These are phyloP conservation scores for Colletotrichum endophyticum DNA, from an alignment of 2,329 filamentous ascomycete genomes.

Conservation along the genomic window DNA sequence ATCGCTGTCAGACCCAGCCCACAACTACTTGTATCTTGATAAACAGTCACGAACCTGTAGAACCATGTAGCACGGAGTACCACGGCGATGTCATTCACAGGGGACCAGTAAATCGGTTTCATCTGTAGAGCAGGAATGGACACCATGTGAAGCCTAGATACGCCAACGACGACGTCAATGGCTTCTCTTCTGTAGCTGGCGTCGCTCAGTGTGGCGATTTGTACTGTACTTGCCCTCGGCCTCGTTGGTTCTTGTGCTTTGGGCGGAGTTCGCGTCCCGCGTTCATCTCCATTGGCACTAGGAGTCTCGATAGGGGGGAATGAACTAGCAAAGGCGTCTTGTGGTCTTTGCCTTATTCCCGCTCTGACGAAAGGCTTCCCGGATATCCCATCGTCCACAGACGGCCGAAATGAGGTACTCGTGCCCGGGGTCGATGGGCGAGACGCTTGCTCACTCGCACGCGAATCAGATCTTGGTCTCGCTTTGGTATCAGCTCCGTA, in stretches of 20 bases:
- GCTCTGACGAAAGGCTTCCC: slow-evolving; percentile 58
- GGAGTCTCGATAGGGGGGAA: slow-evolving; percentile 20
- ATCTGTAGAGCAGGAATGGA: slow-evolving; percentile 82
- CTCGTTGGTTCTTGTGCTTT: neutral
- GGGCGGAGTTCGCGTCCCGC: neutral
- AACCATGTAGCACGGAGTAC: slow-evolving; percentile 95
- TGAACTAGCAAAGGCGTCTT: neutral
- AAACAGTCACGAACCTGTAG: slow-evolving; percentile 64
- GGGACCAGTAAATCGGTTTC: slow-evolving; percentile 98
- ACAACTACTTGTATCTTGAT: neutral
- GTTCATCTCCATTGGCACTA: neutral
- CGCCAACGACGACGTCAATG: slow-evolving; percentile 78
- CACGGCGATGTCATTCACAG: slow-evolving; percentile 84
- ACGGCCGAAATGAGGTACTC: neutral
- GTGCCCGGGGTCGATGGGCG: slow-evolving; percentile 5
- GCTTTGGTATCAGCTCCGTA: neutral
- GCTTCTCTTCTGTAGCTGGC: slow-evolving; percentile 24
- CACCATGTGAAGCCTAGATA: slow-evolving; percentile 90
- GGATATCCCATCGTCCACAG: slow-evolving; percentile 55
- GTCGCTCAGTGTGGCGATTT: neutral
- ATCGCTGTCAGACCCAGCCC: neutral
- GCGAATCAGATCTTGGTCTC: slow-evolving; percentile 13
- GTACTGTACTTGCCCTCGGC: neutral
- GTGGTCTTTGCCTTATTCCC: slow-evolving; percentile 33
- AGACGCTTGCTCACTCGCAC: slow-evolving; percentile 10